phyloP scores from a whole-genome alignment of 495 filamentous ascomycete genomes.

The Xylaria acuta region DNA sequence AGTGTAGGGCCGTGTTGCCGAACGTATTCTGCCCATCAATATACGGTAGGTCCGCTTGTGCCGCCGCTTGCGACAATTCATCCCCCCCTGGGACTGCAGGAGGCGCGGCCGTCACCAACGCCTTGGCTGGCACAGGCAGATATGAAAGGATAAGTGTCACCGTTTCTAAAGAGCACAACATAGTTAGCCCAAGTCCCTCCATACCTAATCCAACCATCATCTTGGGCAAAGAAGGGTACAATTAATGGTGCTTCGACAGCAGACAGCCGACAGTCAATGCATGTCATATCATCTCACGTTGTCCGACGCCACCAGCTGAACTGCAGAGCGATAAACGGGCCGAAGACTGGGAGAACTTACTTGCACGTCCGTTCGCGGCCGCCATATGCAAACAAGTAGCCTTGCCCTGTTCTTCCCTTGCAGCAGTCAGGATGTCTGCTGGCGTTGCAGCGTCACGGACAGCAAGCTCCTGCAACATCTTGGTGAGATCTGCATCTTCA shows the following conservation, averaged over 20 bases:
- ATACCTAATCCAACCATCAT: background rate
- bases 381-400: constrained; percentile 88
- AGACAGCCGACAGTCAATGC: background rate
- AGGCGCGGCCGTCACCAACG: constrained; percentile 52
- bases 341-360: constrained; percentile 51
- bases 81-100: constrained; percentile 52
- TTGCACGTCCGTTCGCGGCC: constrained; percentile 82
- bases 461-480: constrained; percentile 63
- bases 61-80: constrained; percentile 33
- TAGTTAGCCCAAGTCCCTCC: constrained; percentile 1
- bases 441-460: constrained; percentile 58
- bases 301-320: background rate
- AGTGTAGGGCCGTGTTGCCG: constrained; percentile 90
- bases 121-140: constrained; percentile 39
- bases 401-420: constrained; percentile 68
- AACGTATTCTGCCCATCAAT: constrained; percentile 75
- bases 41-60: constrained; percentile 47
- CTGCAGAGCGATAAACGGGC: background rate
- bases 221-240: background rate
- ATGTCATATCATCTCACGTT: background rate
- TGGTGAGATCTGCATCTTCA: constrained; percentile 72
- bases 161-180: constrained; percentile 40
- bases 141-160: constrained; percentile 48
- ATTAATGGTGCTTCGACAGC: background rate
- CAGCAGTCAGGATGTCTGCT: constrained; percentile 65